Percentiles rank a stretch among this genome's conserved stretches.
phyloP scores from a whole-genome alignment of 495 filamentous ascomycete genomes.

The Aeminium ludgeri region DNA sequence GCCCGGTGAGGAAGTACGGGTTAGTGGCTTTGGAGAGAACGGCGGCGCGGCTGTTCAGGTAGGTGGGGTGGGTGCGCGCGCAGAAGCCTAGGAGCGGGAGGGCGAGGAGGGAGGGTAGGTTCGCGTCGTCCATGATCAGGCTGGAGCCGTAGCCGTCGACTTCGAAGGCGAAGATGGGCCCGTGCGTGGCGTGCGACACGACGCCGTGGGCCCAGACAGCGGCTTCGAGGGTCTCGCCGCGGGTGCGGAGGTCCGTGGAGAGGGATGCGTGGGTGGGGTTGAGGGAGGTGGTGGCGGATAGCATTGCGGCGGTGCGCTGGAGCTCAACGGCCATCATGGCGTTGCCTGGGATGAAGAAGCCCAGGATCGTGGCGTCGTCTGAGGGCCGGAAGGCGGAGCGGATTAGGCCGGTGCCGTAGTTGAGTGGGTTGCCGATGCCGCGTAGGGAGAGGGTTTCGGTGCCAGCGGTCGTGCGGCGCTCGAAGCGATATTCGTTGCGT shows the following conservation, averaged over 20 bases:
- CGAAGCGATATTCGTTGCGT: slow-evolving; percentile 72
- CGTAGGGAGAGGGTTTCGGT: slow-evolving; percentile 78
- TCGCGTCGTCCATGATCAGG: slow-evolving; percentile 95
- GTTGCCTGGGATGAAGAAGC: slow-evolving; percentile 92
- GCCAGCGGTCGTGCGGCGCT: slow-evolving; percentile 56
- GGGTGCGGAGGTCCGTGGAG: slow-evolving; percentile 33
- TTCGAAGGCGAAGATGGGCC: slow-evolving; percentile 88
- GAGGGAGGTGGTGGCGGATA: slow-evolving; percentile 41
- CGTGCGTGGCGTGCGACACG: slow-evolving; percentile 64
- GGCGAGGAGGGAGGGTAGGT: slow-evolving; percentile 77
- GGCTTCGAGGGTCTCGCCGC: slow-evolving; percentile 49
- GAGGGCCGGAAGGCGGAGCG: slow-evolving; percentile 91
- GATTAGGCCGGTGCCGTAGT: slow-evolving; percentile 65
- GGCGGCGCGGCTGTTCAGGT: slow-evolving; percentile 87
- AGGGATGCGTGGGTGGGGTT: too few species aligned
- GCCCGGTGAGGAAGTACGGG: slow-evolving; percentile 72
- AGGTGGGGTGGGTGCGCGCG: slow-evolving; percentile 43
- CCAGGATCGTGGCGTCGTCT: slow-evolving; percentile 90
- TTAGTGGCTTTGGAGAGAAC: slow-evolving; percentile 62
- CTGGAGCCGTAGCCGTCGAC: slow-evolving; percentile 88
- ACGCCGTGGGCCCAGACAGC: slow-evolving; percentile 84
- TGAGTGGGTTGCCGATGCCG: slow-evolving; percentile 82
- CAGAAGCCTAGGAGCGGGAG: slow-evolving; percentile 81
- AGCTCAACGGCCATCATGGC: slow-evolving; percentile 91
- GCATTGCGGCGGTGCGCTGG: slow-evolving; percentile 51